These are phyloP conservation scores for Thinopyrum elongatum DNA, from an alignment of 176 grass and related monocot genomes.

Conservation along the genomic window DNA sequence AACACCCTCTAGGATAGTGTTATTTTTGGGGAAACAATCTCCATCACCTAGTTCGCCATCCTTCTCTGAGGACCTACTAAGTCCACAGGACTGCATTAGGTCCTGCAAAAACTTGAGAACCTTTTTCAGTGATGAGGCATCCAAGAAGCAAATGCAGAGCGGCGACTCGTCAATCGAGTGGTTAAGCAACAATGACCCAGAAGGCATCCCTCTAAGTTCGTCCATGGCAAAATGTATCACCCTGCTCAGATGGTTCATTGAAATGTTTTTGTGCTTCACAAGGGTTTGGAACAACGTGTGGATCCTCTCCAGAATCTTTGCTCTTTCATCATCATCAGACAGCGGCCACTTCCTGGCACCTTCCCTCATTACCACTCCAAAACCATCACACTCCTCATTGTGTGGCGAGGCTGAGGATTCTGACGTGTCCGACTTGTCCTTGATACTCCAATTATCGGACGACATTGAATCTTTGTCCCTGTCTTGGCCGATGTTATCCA, in stretches of 20 bases:
- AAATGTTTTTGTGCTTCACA: conserved; percentile 75
- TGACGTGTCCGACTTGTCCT: conserved; percentile 58
- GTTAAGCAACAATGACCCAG: conserved; percentile 49
- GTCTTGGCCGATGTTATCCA: conserved; percentile 23
- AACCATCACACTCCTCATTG: conserved; percentile 46
- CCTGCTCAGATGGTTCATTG: conserved; percentile 62
- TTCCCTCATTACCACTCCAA: conserved; percentile 40
- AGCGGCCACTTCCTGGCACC: conserved; percentile 64
- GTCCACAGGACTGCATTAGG: conserved; percentile 61
- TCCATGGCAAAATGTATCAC: conserved; percentile 69
- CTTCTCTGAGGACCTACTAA: conserved; percentile 59
- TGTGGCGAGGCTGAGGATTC: conserved; percentile 56
- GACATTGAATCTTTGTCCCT: conserved; percentile 62
- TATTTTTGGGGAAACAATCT: conserved; percentile 31
- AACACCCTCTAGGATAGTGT: conserved; percentile 40
- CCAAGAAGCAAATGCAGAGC: conserved; percentile 80
- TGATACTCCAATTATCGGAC: conserved; percentile 47
- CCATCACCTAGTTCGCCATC: conserved; percentile 44
- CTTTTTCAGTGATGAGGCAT: conserved; percentile 54
- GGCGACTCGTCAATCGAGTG: conserved; percentile 65
- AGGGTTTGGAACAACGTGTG: conserved; percentile 57
- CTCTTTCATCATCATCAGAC: conserved; percentile 76
- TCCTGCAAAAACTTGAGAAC: conserved; percentile 82
- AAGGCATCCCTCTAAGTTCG: conserved; percentile 60
- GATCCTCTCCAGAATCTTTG: conserved; percentile 66